Conservation (phyloP, 495 filamentous ascomycete genomes). For the Elasticomyces elasticus region DNA sequence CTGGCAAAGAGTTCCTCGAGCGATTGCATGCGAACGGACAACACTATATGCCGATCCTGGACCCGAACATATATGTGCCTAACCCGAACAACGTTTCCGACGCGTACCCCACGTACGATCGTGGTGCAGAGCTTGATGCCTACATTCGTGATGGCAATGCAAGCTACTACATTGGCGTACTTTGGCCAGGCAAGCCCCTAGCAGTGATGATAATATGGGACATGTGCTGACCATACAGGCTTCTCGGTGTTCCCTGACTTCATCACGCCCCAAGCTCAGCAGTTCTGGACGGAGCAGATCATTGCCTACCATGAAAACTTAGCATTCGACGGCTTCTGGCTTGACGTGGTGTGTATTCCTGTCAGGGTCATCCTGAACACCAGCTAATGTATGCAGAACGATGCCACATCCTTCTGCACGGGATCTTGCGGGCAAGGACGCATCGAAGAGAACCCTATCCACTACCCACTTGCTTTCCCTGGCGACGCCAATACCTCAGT, state of each 20-base stretch:
- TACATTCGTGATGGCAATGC: slow-evolving; percentile 18
- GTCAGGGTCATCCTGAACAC: too few relatives aligned
- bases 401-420: slow-evolving; percentile 18
- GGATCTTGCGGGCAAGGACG: slow-evolving; percentile 16
- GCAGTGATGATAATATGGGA: too few relatives aligned
- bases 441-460: slow-evolving; percentile 13
- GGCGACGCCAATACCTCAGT: slow-evolving; percentile 15
- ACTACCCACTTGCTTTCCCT: slow-evolving; percentile 17
- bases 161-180: slow-evolving; percentile 16
- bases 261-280: slow-evolving; percentile 6
- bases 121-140: slow-evolving; percentile 7
- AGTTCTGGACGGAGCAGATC: slow-evolving; percentile 20
- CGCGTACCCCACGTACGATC: slow-evolving; percentile 16
- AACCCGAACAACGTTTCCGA: slow-evolving; percentile 16
- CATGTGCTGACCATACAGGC: too few relatives aligned
- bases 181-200: too few relatives aligned
- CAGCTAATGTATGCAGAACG: too few relatives aligned
- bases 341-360: too few relatives aligned
- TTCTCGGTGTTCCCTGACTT: slow-evolving; percentile 18
- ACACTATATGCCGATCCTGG: slow-evolving; percentile 20
- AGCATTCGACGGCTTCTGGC: slow-evolving; percentile 19
- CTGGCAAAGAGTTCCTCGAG: slow-evolving; percentile 15
- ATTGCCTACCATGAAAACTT: slow-evolving; percentile 11
- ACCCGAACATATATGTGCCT: slow-evolving; percentile 19
- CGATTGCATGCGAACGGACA: slow-evolving; percentile 19